phyloP scores from a whole-genome alignment of 495 filamentous ascomycete species.

The Apodospora peruviana region DNA sequence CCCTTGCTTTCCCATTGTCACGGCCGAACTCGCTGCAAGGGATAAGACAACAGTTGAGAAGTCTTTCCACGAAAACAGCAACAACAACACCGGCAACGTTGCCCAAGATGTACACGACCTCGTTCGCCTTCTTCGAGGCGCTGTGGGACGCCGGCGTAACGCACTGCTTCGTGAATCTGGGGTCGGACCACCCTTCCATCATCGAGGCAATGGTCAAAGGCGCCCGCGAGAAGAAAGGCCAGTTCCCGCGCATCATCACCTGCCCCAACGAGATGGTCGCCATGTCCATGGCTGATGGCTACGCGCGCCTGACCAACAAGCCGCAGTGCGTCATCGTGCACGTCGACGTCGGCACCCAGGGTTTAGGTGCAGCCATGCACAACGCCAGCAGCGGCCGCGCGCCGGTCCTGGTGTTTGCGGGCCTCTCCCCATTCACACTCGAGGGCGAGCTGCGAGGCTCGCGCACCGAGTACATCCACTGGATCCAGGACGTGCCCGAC shows the following conservation, averaged over 20 bases:
- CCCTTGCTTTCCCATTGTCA: too few species aligned
- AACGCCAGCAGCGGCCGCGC: conserved; percentile 83
- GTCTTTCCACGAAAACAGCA: too few species aligned
- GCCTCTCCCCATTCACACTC: conserved; percentile 80
- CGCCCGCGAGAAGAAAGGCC: conserved; percentile 53
- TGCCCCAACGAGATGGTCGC: conserved; percentile 99
- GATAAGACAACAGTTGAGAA: too few species aligned
- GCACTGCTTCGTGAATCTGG: conserved; percentile 90
- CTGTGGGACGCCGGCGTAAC: conserved; percentile 87
- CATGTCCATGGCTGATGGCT: conserved; percentile 94
- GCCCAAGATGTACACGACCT: conserved; percentile 42
- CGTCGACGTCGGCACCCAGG: conserved; percentile 94
- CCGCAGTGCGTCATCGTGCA: conserved; percentile 93
- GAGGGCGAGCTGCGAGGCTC: conserved; percentile 87
- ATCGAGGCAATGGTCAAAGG: conserved; percentile 96
- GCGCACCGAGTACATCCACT: conserved; percentile 93
- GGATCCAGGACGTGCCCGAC: conserved; percentile 95
- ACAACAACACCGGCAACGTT: neutral
- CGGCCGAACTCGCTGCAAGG: too few species aligned
- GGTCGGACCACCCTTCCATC: conserved; percentile 88
- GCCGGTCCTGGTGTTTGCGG: conserved; percentile 87
- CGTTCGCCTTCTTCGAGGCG: conserved; percentile 88
- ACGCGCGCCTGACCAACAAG: conserved; percentile 77
- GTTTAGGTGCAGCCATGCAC: conserved; percentile 81
- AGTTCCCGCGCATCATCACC: conserved; percentile 84